A percentile compares a stretch with the other conserved stretches of the same genome.
Evolutionary conservation across 176 grass and related monocot genomes (phyloP).

Genomic region (Luzula sylvatica): DNA sequence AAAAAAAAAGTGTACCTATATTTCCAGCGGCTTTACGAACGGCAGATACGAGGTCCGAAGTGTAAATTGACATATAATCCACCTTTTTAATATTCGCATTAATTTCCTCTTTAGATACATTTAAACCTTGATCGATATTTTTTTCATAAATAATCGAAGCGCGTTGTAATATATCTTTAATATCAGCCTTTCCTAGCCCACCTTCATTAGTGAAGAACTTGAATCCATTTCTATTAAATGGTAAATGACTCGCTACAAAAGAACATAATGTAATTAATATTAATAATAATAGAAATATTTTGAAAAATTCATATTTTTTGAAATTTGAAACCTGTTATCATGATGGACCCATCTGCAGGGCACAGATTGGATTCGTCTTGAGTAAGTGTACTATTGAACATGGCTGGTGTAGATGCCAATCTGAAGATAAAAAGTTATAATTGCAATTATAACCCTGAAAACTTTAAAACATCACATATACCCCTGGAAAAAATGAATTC

Average conservation of each 20-base stretch:
- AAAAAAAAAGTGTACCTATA: conserved; percentile 36
- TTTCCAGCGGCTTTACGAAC: conserved; percentile 79
- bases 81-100: conserved; percentile 41
- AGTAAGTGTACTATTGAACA: conserved; percentile 97
- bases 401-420: conserved; percentile 97
- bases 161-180: conserved; percentile 70
- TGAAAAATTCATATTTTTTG: conserved; percentile 6
- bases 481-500: conserved; percentile 10
- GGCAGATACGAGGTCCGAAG: conserved; percentile 64
- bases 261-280: conserved; percentile 17
- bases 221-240: conserved; percentile 93
- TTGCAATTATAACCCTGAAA: background rate
- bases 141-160: conserved; percentile 55
- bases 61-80: conserved; percentile 95
- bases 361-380: conserved; percentile 54
- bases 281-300: background rate
- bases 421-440: conserved; percentile 24
- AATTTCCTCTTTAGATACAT: conserved; percentile 27
- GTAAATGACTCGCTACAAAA: conserved; percentile 83
- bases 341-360: conserved; percentile 91
- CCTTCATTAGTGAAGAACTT: conserved; percentile 95
- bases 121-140: conserved; percentile 28
- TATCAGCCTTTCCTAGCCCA: conserved; percentile 83
- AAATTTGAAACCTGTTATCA: conserved; percentile 75
- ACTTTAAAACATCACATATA: background rate